phyloP scores from a whole-genome alignment of 768 basidiomycete species.

The Suillus cothurnatus region DNA sequence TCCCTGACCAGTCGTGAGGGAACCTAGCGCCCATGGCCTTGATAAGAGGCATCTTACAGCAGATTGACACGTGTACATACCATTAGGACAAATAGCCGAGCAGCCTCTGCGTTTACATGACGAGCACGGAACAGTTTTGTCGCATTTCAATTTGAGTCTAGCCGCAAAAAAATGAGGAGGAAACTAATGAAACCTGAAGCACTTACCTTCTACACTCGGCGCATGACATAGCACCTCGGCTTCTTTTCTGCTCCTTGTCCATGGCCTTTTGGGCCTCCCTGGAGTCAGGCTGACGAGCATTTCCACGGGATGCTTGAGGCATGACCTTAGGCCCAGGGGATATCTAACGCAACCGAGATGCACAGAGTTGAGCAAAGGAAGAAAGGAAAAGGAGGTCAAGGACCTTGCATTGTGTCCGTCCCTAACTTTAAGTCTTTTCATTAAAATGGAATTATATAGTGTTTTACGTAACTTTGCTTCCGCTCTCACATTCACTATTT shows the following conservation, averaged over 20 bases:
- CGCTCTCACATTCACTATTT: constrained; percentile 4
- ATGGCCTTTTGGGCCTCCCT: constrained; percentile 48
- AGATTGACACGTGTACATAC: constrained; percentile 14
- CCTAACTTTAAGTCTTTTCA: constrained; percentile 2
- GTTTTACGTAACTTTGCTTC: constrained; percentile 13
- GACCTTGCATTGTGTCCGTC: neutral
- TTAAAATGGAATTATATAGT: constrained; percentile 9
- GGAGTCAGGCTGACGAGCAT: constrained; percentile 33
- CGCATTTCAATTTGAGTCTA: constrained; percentile 73
- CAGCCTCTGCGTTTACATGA: constrained; percentile 75
- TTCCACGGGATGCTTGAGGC: constrained; percentile 54
- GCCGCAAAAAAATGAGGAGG: neutral
- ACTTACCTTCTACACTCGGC: constrained; percentile 64
- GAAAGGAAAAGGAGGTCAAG: neutral
- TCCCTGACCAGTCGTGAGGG: constrained; percentile 75
- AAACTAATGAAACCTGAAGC: constrained; percentile 13
- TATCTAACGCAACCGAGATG: neutral
- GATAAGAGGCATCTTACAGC: neutral
- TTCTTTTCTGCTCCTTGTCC: constrained; percentile 68
- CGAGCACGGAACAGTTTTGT: constrained; percentile 62
- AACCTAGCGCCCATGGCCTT: constrained; percentile 36
- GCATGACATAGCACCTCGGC: constrained; percentile 54
- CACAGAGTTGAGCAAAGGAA: neutral
- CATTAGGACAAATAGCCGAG: constrained; percentile 78
- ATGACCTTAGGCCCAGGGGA: constrained; percentile 27